These are phyloP conservation scores for Pterulicium gracile DNA, from an alignment of 1,284 basidiomycete species.

Conservation along the genomic window DNA sequence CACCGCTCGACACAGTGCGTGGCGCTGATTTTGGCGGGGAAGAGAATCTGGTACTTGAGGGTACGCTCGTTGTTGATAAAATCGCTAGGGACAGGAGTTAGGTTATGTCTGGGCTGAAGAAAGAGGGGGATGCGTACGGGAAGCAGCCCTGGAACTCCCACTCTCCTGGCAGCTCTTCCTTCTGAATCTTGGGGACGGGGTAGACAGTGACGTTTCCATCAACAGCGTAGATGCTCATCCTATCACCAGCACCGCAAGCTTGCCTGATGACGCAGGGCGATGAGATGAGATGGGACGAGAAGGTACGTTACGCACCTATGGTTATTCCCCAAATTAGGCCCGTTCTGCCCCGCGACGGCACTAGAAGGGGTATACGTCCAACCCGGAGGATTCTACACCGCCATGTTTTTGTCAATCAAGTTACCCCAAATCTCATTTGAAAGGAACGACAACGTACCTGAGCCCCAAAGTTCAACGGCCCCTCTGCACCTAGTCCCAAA, in stretches of 20 bases:
- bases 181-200: constrained; percentile 48
- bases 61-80: constrained; percentile 24
- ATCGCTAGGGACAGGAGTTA: no score
- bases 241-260: constrained; percentile 59
- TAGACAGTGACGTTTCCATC: constrained; percentile 37
- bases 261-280: constrained; percentile 39
- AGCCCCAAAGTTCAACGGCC: no score
- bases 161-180: constrained; percentile 43
- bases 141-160: constrained; percentile 62
- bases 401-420: no score
- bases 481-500: no score
- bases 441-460: no score
- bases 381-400: no score
- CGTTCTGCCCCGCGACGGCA: no score
- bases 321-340: no score
- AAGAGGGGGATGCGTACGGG: constrained; percentile 27
- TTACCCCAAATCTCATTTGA: no score
- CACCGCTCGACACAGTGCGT: constrained; percentile 53
- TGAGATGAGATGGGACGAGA: no score
- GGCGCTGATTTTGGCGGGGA: constrained; percentile 49
- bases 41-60: constrained; percentile 51
- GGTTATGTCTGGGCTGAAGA: neutral
- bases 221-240: constrained; percentile 58
- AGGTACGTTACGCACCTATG: no score
- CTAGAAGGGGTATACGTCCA: no score